A percentile compares a stretch with the other conserved stretches of the same genome.
These are phyloP conservation scores for Conticribra guillardii DNA, from an alignment of 108 stramenopile genomes.

Conservation along the genomic window DNA sequence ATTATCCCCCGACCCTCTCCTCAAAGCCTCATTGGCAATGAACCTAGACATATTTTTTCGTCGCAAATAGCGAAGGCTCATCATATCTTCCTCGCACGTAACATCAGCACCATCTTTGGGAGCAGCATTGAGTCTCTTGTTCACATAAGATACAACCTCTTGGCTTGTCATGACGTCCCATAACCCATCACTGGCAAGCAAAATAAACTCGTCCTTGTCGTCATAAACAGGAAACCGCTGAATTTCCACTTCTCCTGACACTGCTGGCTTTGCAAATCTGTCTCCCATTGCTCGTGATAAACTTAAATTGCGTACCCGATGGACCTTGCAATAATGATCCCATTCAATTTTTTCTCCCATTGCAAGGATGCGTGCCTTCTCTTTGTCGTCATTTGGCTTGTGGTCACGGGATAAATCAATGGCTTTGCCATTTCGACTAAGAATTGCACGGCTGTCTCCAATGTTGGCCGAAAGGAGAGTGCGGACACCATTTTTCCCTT, in stretches of 20 bases:
- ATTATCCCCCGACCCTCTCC: constrained; percentile 84
- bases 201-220: constrained; percentile 50
- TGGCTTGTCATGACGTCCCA: constrained; percentile 98
- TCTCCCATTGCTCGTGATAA: constrained; percentile 82
- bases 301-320: constrained; percentile 78
- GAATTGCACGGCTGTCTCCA: constrained; percentile 94
- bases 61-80: constrained; percentile 36
- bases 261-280: constrained; percentile 72
- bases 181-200: constrained; percentile 92
- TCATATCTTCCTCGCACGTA: constrained; percentile 39
- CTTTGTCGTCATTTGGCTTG: constrained; percentile 72
- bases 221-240: constrained; percentile 49
- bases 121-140: constrained; percentile 48
- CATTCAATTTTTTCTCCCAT: constrained; percentile 70
- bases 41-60: constrained; percentile 67
- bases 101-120: constrained; percentile 49
- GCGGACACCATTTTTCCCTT: constrained; percentile 62
- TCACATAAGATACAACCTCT: constrained; percentile 91
- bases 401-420: constrained; percentile 76
- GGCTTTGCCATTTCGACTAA: constrained; percentile 74
- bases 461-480: constrained; percentile 93
- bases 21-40: constrained; percentile 78
- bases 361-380: constrained; percentile 61
- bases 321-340: constrained; percentile 59
- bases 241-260: constrained; percentile 78